Conservation (phyloP, 371 early-diverging fungal genomes). For the Mortierella sp. region DNA sequence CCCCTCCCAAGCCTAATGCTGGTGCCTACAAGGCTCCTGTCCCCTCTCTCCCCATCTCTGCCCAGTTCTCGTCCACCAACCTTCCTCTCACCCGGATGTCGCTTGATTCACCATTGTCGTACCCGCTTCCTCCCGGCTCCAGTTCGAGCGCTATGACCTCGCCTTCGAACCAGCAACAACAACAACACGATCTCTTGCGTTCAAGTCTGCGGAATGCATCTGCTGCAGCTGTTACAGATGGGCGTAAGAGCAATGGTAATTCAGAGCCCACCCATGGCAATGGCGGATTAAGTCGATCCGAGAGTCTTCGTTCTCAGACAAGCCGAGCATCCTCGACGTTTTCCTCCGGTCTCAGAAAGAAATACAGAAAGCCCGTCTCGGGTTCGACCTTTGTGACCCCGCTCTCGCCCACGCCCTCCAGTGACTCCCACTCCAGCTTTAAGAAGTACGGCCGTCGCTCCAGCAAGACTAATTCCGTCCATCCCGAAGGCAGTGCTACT, state of each 20-base stretch:
- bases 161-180: not conserved
- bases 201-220: constrained; percentile 45
- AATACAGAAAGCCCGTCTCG: constrained; percentile 23
- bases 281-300: constrained; percentile 14
- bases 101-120: constrained; percentile 15
- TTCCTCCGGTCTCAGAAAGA: constrained; percentile 13
- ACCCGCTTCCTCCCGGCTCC: constrained; percentile 3
- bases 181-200: constrained; percentile 33
- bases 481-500: not conserved
- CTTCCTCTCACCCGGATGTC: constrained; percentile 12
- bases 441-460: not conserved
- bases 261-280: not conserved
- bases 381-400: constrained; percentile 37
- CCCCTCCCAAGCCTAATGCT: constrained; percentile 10
- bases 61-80: constrained; percentile 10
- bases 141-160: constrained; percentile 11
- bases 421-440: constrained; percentile 26
- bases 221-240: constrained; percentile 28
- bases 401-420: constrained; percentile 35
- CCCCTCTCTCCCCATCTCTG: constrained; percentile 26
- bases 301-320: constrained; percentile 15
- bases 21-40: constrained; percentile 49
- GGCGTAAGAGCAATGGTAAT: constrained; percentile 22
- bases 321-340: constrained; percentile 20
- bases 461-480: not conserved